Evolutionary conservation across 768 basidiomycete genomes (phyloP).

Genomic region (Russula lepida): DNA sequence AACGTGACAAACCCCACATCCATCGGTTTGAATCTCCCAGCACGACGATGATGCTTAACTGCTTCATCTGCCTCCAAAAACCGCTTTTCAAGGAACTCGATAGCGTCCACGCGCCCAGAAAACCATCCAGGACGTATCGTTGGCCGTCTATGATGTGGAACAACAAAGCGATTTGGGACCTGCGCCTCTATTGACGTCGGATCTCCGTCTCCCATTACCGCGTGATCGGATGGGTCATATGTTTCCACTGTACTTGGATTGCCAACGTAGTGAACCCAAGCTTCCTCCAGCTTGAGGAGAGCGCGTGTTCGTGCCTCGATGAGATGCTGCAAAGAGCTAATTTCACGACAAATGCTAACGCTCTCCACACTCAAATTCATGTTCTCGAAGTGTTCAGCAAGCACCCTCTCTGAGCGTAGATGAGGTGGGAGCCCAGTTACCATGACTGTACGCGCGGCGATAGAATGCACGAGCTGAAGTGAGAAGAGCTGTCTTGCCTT

Average conservation of each 20-base stretch:
- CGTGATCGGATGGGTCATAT: constrained; percentile 65
- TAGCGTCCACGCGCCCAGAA: constrained; percentile 70
- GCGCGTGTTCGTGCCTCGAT: constrained; percentile 77
- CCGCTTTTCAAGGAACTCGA: constrained; percentile 76
- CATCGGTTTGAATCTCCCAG: constrained; percentile 72
- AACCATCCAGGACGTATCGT: constrained; percentile 72
- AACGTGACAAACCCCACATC: constrained; percentile 93
- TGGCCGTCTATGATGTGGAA: constrained; percentile 69
- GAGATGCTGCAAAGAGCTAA: constrained; percentile 59
- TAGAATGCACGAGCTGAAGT: constrained; percentile 88
- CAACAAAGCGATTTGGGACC: constrained; percentile 45
- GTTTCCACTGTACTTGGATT: constrained; percentile 84
- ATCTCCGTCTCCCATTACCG: constrained; percentile 42
- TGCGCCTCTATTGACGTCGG: constrained; percentile 46
- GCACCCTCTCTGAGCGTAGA: constrained; percentile 71
- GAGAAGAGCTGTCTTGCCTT: constrained; percentile 89
- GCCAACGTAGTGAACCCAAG: constrained; percentile 88
- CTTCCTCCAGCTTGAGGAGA: constrained; percentile 66
- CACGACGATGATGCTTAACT: constrained; percentile 63
- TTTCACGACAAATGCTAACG: constrained; percentile 80
- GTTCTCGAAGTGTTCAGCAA: constrained; percentile 91
- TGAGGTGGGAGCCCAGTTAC: constrained; percentile 79
- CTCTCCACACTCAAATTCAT: constrained; percentile 86
- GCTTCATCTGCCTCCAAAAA: constrained; percentile 79
- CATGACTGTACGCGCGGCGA: constrained; percentile 88